These are phyloP conservation scores for Tilletia horrida DNA, from an alignment of 1,284 basidiomycete genomes.

Conservation along the genomic window DNA sequence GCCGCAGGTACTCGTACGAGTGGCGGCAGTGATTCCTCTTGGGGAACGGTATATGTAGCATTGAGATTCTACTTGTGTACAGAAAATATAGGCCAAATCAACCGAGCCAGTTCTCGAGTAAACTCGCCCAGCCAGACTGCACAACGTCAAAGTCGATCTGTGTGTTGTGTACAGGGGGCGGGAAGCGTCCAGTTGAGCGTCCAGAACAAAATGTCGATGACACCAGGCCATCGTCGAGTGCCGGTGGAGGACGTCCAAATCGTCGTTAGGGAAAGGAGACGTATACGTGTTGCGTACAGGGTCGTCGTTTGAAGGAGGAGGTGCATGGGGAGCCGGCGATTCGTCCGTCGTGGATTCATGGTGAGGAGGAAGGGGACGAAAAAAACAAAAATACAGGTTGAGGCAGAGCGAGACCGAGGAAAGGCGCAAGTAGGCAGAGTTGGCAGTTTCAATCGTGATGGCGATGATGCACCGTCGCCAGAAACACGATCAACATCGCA, in stretches of 20 bases:
- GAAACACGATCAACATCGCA: neutral
- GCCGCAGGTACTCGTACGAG: too few species aligned
- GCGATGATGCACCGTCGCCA: conserved; percentile 9
- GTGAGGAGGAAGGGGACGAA: neutral
- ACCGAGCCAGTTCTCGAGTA: neutral
- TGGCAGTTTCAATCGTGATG: neutral
- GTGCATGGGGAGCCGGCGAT: too few species aligned
- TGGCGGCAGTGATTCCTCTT: too few species aligned
- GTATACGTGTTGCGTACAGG: too few species aligned
- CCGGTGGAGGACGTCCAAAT: too few species aligned
- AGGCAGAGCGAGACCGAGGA: neutral
- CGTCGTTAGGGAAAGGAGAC: too few species aligned
- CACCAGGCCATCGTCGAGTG: too few species aligned
- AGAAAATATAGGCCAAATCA: neutral
- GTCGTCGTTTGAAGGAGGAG: too few species aligned
- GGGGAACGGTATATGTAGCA: too few species aligned
- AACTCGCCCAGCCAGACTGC: neutral
- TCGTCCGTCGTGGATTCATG: neutral
- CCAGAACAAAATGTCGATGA: too few species aligned
- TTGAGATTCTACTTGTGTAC: too few species aligned
- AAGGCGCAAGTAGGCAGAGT: neutral
- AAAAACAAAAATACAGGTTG: neutral
- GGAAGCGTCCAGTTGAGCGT: neutral
- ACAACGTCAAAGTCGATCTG: conserved; percentile 10
- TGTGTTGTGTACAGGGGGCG: neutral